Evolutionary conservation across 345 rosid genomes (phyloP), one percentile per base, ranked within the genome.

Genomic region (Aurinia saxatilis): DNA sequence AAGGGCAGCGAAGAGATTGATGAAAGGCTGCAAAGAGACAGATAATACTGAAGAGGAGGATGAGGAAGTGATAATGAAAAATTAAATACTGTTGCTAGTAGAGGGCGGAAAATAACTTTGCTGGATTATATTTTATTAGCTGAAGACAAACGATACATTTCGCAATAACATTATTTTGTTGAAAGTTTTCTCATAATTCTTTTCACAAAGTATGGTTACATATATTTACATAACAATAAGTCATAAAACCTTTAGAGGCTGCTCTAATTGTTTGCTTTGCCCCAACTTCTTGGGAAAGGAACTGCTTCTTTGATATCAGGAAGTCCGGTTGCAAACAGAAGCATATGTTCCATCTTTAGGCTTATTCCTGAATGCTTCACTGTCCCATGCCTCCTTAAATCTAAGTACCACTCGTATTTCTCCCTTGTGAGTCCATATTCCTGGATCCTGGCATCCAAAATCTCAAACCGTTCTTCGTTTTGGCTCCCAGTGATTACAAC

Each of bases 321-420:
- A 53, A 89, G 86, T 10, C 93, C 91, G 7, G 91, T 85, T 3
- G 71, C 64, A 48, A 78, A 82, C 55, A 87, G 83, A 71, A 89
- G 81, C 88, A 89, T 82, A 13, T 77, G 77, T 59, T 92, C 97
- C 57, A 89, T 81, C 13, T 59, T 66, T 55, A 87, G 40, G 72
- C 87, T 82, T 78, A 89, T 84, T 40, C 96, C 96, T 0, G 96
- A 83, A 60, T 81, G 86, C 60, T 76, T 74, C 41, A 81, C 91
- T 13, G 97, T 78, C 59, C 98, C 95, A 29, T 92, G 82, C 79
- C 83, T 74, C 56, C 87, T 78, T 47, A 92, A 77, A 73, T 92
- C 98, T 50, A 87, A 25, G 56, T 85, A 89, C 97, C 91, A 87
- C 50, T 89, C 98, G 6, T 76, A 82, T 66, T 82, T 77, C 66